Percentiles rank a stretch among this genome's conserved stretches.
Evolutionary conservation across 177 flowering plant species (phyloP).

Genomic region (Vitis hybrid): DNA sequence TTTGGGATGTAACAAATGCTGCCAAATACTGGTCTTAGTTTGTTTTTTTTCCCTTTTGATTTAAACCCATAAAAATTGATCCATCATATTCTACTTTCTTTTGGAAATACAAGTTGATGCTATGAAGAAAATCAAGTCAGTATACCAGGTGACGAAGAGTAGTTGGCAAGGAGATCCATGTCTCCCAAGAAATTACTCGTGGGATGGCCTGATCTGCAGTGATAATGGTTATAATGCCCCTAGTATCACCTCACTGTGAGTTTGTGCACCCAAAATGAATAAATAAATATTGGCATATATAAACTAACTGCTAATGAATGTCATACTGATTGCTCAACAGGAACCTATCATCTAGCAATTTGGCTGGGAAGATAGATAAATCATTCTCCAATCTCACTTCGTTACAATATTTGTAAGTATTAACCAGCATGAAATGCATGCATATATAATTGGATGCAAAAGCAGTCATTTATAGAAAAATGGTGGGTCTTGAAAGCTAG

Average conservation of each 20-base stretch:
- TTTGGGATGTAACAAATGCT: too few relatives aligned
- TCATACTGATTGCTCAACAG: conserved; percentile 12
- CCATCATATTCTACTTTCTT: neutral
- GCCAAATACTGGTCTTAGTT: too few relatives aligned
- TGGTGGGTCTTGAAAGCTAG: too few relatives aligned
- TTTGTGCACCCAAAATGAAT: neutral
- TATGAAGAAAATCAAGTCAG: too few relatives aligned
- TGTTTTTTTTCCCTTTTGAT: too few relatives aligned
- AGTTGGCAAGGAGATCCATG: conserved; percentile 28
- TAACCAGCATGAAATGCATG: too few relatives aligned
- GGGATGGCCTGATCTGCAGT: conserved; percentile 31
- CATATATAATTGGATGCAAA: too few relatives aligned
- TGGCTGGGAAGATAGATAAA: conserved; percentile 31
- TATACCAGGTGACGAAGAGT: too few relatives aligned
- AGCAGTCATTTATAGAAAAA: too few relatives aligned
- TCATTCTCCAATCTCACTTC: conserved; percentile 25
- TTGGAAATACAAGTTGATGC: neutral
- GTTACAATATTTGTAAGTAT: conserved; percentile 28
- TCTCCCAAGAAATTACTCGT: conserved; percentile 13
- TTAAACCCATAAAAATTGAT: too few relatives aligned
- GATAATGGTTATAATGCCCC: conserved; percentile 9
- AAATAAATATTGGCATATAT: too few relatives aligned
- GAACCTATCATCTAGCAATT: conserved; percentile 34
- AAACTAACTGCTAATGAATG: too few relatives aligned
- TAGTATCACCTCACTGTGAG: conserved; percentile 35